Base-by-base conservation (phyloP, 1,139 yeast genomes). In the Sugiyamaella sp. region DNA sequence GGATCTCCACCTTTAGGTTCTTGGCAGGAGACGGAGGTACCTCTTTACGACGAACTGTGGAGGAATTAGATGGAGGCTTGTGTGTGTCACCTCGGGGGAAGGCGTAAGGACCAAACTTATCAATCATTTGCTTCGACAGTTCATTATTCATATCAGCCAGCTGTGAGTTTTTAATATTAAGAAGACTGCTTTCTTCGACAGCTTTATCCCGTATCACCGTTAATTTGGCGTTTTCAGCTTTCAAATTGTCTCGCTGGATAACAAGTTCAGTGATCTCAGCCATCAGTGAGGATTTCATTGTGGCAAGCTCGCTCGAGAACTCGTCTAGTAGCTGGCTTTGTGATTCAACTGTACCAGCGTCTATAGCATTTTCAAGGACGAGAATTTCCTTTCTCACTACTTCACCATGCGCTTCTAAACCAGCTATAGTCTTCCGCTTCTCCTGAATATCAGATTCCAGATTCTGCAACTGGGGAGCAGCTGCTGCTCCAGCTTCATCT, bases 131-230 rank as follows among this genome's bases (percentile, higher is more conserved):
- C 41, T 64, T 58, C 38, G 67, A 64, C 35, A 74, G 64, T 55
- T 71, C 75, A 41, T 68, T 66, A 57, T 72, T 73, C 66, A 73
- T 63, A 29, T 72, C 74, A 1, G 66, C 64, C 38, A 74, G 64
- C 58, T 74, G 75, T 19, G 67, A 52, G 55, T 72, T 70, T 53
- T 69, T 66, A 35, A 68, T 60, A 35, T 67, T 66, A 40, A 74
- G 63, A 24, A 69, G 51, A 40, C 67, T 60, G 16, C 66, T 61
- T 51, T 73, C 76, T 33, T 67, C 70, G n/a, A 64, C 60, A 2
- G 68, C 63, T 46, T 59, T 55, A 46, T 64, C 68, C n/a, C 70
- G 62, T 40, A 57, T 50, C 24, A 54, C 57, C 19, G 58, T 52
- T 21, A 72, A 63, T 24, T 64, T 61, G n/a, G 56, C 54, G 48